Conservation (phyloP, 768 basidiomycete genomes). For the Dioszegia hungarica region DNA sequence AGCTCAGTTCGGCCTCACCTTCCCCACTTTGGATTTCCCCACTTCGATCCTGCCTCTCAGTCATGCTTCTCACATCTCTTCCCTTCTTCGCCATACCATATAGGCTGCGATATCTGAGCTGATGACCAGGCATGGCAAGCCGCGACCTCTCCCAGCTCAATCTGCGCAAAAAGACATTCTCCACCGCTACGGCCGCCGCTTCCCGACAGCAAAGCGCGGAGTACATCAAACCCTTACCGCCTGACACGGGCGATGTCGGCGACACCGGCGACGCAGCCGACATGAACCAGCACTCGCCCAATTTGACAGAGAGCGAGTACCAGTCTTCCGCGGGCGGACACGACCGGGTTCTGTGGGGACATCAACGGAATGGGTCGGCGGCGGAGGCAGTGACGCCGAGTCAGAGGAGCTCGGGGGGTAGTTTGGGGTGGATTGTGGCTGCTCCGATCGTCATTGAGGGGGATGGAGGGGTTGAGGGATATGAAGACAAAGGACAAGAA, state of each 20-base stretch:
- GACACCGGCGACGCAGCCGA: too few species aligned
- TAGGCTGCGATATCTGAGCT: too few species aligned
- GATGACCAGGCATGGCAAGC: too few species aligned
- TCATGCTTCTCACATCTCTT: too few species aligned
- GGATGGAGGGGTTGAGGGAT: background rate
- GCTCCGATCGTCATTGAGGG: background rate
- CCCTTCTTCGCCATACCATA: too few species aligned
- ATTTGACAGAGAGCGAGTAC: constrained; percentile 10
- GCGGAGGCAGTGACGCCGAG: background rate
- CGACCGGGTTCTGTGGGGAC: constrained; percentile 29
- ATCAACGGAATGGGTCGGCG: background rate
- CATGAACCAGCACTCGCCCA: constrained; percentile 11
- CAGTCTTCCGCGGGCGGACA: constrained; percentile 24
- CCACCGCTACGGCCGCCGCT: too few species aligned
- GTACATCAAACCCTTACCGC: background rate
- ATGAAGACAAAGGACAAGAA: background rate
- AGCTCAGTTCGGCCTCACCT: too few species aligned
- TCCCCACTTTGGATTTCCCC: too few species aligned
- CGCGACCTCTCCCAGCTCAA: background rate
- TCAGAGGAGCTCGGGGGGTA: constrained; percentile 23
- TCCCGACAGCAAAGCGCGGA: background rate
- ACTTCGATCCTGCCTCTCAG: too few species aligned
- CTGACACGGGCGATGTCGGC: background rate
- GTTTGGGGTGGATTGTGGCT: constrained; percentile 29
- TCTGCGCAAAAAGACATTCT: too few species aligned